Conservation (phyloP, 176 grass and related monocot species). For the Melocanna baccifera region DNA sequence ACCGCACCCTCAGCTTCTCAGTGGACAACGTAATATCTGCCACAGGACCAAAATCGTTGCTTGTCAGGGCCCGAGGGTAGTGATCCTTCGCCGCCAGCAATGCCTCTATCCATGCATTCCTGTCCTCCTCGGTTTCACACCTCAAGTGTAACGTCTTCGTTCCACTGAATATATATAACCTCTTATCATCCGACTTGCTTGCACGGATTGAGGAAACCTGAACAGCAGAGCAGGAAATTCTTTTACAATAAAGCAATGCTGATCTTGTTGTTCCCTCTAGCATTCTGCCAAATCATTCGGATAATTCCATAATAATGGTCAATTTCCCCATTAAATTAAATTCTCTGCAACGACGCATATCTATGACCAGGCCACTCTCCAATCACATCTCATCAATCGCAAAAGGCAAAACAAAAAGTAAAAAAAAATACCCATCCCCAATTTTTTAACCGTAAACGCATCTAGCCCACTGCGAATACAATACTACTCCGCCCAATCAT, state of each 20-base stretch:
- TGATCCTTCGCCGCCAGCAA: conserved; percentile 64
- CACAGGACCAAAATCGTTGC: conserved; percentile 50
- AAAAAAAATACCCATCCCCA: neutral
- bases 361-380: neutral
- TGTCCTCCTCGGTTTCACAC: conserved; percentile 78
- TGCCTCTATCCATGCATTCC: conserved; percentile 72
- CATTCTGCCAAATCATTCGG: conserved; percentile 17
- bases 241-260: conserved; percentile 2
- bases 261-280: neutral
- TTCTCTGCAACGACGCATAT: neutral
- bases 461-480: conserved; percentile 29
- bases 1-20: conserved; percentile 59
- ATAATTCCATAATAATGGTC: neutral
- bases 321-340: neutral
- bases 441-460: conserved; percentile 5
- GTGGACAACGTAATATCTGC: conserved; percentile 60
- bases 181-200: conserved; percentile 99
- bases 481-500: conserved; percentile 45
- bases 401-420: conserved; percentile 17
- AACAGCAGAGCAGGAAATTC: conserved; percentile 32
- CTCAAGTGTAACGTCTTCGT: conserved; percentile 85
- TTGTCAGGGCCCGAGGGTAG: conserved; percentile 55
- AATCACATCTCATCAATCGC: conserved; percentile 17
- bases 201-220: conserved; percentile 86
- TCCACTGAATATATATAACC: conserved; percentile 93